phyloP scores from a whole-genome alignment of 1,139 yeast genomes.

The Arxiozyma telluris region DNA sequence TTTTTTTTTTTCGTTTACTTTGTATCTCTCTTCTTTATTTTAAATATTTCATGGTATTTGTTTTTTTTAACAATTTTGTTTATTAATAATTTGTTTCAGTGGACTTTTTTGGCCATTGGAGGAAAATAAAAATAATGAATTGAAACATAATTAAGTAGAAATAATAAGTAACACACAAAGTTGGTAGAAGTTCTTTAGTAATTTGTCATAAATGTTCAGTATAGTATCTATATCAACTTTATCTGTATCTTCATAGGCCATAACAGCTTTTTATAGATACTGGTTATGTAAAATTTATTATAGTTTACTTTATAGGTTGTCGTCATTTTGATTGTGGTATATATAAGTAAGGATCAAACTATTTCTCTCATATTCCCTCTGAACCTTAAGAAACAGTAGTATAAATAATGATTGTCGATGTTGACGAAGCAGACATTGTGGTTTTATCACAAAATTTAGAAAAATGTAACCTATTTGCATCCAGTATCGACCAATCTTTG shows the following conservation, averaged over 20 bases:
- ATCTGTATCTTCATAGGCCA: too few relatives aligned
- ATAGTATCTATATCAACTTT: too few relatives aligned
- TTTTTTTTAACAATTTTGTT: not conserved
- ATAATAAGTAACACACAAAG: too few relatives aligned
- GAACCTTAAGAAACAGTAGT: not conserved
- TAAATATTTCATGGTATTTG: too few relatives aligned
- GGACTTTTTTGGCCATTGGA: not conserved
- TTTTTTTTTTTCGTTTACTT: not conserved
- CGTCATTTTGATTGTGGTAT: not conserved
- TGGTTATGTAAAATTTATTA: not conserved
- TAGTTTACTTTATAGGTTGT: not conserved
- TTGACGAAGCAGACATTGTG: slow-evolving; percentile 79
- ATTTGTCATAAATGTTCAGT: too few relatives aligned
- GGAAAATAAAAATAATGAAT: not conserved
- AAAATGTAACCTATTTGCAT: slow-evolving; percentile 49
- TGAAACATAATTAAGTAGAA: not conserved
- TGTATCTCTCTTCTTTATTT: not conserved
- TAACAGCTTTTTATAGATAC: not conserved
- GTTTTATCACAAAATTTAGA: slow-evolving; percentile 67
- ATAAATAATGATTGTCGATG: slow-evolving; percentile 35
- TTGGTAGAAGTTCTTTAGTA: too few relatives aligned
- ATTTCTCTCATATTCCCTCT: not conserved
- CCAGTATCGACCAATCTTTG: slow-evolving; percentile 48
- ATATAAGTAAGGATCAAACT: too few relatives aligned
- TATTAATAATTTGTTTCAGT: not conserved